A percentile compares a stretch with the other conserved stretches of the same genome.
Conservation (phyloP, 1,284 basidiomycete genomes). For the Trichosporon coremiiforme region DNA sequence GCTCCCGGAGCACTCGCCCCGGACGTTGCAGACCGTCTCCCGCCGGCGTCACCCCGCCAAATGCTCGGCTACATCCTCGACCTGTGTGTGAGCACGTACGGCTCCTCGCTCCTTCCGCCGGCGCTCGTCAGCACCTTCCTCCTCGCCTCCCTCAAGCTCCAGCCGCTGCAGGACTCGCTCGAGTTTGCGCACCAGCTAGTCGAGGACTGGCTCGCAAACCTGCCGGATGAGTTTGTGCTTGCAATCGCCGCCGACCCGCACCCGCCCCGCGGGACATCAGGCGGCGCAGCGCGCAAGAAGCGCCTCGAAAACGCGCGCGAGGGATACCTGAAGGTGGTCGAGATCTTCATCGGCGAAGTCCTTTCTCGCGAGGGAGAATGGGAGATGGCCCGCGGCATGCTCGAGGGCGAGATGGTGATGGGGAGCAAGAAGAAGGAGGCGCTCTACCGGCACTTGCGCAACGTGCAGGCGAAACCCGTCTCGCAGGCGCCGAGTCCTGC, state of each 20-base stretch:
- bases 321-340: constrained; percentile 51
- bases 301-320: constrained; percentile 44
- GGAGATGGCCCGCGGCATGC: constrained; percentile 52
- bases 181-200: constrained; percentile 42
- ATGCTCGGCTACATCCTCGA: constrained; percentile 37
- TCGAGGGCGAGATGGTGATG: constrained; percentile 51
- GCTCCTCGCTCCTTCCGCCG: constrained; percentile 40
- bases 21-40: constrained; percentile 34
- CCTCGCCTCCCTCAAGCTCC: constrained; percentile 48
- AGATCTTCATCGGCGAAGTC: constrained; percentile 53
- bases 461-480: constrained; percentile 32
- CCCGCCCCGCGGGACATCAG: constrained; percentile 1
- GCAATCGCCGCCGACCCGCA: constrained; percentile 34
- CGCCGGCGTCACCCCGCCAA: constrained; percentile 37
- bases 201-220: constrained; percentile 44
- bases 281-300: constrained; percentile 32
- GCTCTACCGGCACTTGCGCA: constrained; percentile 47
- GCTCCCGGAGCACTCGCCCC: constrained; percentile 5
- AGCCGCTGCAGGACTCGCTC: constrained; percentile 36
- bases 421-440: constrained; percentile 51
- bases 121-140: constrained; percentile 47
- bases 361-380: constrained; percentile 50
- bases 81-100: constrained; percentile 33
- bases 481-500: constrained; percentile 31
- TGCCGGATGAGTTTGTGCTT: constrained; percentile 43